A percentile compares a stretch with the other conserved stretches of the same genome.
Evolutionary conservation across 2,329 filamentous ascomycete species (phyloP).

Genomic region (Arthroderma uncinatum): DNA sequence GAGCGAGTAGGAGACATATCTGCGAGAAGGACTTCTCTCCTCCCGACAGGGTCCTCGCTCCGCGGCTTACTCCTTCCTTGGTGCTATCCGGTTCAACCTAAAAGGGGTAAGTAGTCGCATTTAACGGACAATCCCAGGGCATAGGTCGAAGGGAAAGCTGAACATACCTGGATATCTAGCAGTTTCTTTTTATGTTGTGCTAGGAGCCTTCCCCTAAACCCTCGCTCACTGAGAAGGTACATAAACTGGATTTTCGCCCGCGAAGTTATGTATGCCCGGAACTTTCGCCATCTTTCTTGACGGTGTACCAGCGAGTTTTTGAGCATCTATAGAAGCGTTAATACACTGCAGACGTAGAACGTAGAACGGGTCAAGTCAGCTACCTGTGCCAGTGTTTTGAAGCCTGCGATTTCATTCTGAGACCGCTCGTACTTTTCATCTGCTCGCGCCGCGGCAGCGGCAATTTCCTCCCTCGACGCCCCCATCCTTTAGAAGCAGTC

Average conservation of each 20-base stretch:
- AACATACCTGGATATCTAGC: constrained; percentile 60
- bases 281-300: constrained; percentile 63
- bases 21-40: constrained; percentile 98
- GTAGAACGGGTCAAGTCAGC: not conserved
- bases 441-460: constrained; percentile 35
- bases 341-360: not conserved
- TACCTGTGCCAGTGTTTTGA: constrained; percentile 32
- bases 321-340: constrained; percentile 32
- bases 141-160: not conserved
- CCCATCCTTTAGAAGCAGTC: constrained; percentile 39
- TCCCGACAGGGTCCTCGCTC: constrained; percentile 84
- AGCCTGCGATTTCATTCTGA: constrained; percentile 28
- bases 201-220: constrained; percentile 70
- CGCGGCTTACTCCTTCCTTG: constrained; percentile 58
- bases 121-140: not conserved
- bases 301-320: constrained; percentile 56
- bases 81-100: constrained; percentile 58
- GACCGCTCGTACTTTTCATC: constrained; percentile 29
- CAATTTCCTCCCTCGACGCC: constrained; percentile 54
- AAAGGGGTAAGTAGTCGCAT: not conserved
- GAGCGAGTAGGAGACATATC: constrained; percentile 78
- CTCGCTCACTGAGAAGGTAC: constrained; percentile 77
- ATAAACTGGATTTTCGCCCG: constrained; percentile 75
- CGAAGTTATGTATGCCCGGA: constrained; percentile 76
- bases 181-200: constrained; percentile 65